Percentiles rank a stretch among this genome's conserved stretches.
phyloP scores from a whole-genome alignment of 345 rosid genomes.

The Euphorbia peplus region DNA sequence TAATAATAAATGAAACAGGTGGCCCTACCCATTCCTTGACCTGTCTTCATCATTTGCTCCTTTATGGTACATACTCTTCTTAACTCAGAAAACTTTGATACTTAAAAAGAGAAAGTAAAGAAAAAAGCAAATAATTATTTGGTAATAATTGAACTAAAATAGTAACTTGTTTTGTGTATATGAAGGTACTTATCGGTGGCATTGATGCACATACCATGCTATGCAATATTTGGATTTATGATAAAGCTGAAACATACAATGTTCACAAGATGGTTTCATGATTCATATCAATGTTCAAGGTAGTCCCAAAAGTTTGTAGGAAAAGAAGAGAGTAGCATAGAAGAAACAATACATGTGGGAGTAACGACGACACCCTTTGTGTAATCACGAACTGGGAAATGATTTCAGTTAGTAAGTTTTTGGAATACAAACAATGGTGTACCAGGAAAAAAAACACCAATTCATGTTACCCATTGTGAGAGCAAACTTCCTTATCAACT shows the following conservation, averaged over 20 bases:
- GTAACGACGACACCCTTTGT: no score
- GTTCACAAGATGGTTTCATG: conserved; percentile 66
- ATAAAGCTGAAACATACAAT: conserved; percentile 68
- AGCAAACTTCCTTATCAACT: conserved; percentile 2
- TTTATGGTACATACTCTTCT: conserved; percentile 52
- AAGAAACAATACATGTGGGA: not conserved
- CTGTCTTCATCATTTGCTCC: conserved; percentile 83
- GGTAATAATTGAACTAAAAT: no score
- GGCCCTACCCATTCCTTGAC: conserved; percentile 98
- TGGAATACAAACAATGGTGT: conserved; percentile 16
- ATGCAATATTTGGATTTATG: conserved; percentile 52
- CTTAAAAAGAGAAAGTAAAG: not conserved
- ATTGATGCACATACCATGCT: conserved; percentile 87
- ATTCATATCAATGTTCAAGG: conserved; percentile 43
- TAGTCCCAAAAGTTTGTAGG: conserved; percentile 11
- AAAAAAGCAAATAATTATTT: not conserved
- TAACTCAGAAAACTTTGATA: not conserved
- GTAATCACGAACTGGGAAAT: not conserved
- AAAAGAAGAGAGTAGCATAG: conserved; percentile 4
- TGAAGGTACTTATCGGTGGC: conserved; percentile 83
- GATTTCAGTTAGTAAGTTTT: conserved; percentile 22
- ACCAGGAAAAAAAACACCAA: conserved; percentile 15
- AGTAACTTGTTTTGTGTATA: conserved; percentile 7
- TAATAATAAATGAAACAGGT: conserved; percentile 65
- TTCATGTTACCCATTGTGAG: conserved; percentile 17